These are phyloP conservation scores for Amaranthus palmeri DNA, from an alignment of 148 eudicot genomes.

Conservation along the genomic window DNA sequence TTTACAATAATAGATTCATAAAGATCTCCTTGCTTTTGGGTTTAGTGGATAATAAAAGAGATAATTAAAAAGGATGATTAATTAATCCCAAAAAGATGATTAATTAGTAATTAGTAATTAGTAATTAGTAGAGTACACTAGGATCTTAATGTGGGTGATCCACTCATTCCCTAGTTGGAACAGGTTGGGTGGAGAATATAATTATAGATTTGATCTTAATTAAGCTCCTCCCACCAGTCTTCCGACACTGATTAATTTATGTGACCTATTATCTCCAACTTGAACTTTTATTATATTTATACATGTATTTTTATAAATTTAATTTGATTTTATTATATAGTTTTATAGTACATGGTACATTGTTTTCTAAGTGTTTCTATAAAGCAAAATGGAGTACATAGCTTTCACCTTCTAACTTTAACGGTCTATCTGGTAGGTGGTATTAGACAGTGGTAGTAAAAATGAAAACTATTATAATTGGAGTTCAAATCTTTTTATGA, in stretches of 20 bases:
- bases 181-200: slow-evolving; percentile 16
- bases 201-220: slow-evolving; percentile 14
- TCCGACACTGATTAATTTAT: slow-evolving; percentile 21
- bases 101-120: not conserved
- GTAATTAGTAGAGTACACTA: not conserved
- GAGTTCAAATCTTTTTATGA: too few species aligned
- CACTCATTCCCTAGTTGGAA: slow-evolving; percentile 15
- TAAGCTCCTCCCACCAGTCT: slow-evolving; percentile 12
- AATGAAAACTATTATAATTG: too few species aligned
- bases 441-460: too few species aligned
- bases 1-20: not conserved
- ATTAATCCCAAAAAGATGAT: not conserved
- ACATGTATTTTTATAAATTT: not conserved
- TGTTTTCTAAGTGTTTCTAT: too few species aligned
- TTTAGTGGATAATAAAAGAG: slow-evolving; percentile 11
- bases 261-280: not conserved
- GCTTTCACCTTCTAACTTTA: too few species aligned
- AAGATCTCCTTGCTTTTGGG: slow-evolving; percentile 11
- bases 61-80: not conserved
- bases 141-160: slow-evolving; percentile 15
- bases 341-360: too few species aligned
- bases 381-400: too few species aligned
- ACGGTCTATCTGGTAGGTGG: too few species aligned
- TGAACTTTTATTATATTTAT: not conserved
- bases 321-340: not conserved